Conservation (phyloP, 192 early-diverging fungal species). For the Coemansia sp. region DNA sequence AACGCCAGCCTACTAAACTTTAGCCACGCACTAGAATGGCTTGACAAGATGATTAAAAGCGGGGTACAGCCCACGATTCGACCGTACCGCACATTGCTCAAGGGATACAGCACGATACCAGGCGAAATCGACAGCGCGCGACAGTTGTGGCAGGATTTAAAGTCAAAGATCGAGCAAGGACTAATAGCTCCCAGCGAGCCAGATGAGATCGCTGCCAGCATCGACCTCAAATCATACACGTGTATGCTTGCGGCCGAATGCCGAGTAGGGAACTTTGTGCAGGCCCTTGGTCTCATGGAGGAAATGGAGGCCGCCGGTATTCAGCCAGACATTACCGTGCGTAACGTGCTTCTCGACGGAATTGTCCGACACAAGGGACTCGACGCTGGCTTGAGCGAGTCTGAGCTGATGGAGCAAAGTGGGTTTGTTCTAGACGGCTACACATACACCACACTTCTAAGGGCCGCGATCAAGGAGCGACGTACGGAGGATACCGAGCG, state of each 20-base stretch:
- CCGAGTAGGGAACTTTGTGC: constrained; percentile 31
- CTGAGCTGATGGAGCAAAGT: constrained; percentile 31
- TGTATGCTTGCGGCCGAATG: constrained; percentile 44
- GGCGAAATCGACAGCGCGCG: constrained; percentile 42
- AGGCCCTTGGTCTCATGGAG: constrained; percentile 23
- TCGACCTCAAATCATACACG: constrained; percentile 42
- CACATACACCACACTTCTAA: constrained; percentile 36
- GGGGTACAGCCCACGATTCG: constrained; percentile 34
- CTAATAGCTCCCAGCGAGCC: constrained; percentile 18
- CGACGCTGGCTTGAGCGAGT: constrained; percentile 38
- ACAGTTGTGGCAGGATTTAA: constrained; percentile 39
- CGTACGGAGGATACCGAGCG: constrained; percentile 19
- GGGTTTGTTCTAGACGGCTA: constrained; percentile 29
- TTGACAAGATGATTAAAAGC: constrained; percentile 29
- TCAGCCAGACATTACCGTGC: constrained; percentile 37
- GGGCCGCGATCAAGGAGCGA: constrained; percentile 24
- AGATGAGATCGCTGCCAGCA: neutral
- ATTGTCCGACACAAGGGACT: constrained; percentile 28
- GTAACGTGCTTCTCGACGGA: constrained; percentile 43
- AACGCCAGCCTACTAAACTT: constrained; percentile 40
- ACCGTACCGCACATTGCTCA: constrained; percentile 49
- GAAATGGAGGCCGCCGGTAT: constrained; percentile 39
- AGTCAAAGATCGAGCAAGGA: constrained; percentile 12
- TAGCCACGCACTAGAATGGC: constrained; percentile 28
- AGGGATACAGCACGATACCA: constrained; percentile 32